These are phyloP conservation scores for Trichoderma gracile DNA, from an alignment of 2,329 filamentous ascomycete species.

Conservation along the genomic window DNA sequence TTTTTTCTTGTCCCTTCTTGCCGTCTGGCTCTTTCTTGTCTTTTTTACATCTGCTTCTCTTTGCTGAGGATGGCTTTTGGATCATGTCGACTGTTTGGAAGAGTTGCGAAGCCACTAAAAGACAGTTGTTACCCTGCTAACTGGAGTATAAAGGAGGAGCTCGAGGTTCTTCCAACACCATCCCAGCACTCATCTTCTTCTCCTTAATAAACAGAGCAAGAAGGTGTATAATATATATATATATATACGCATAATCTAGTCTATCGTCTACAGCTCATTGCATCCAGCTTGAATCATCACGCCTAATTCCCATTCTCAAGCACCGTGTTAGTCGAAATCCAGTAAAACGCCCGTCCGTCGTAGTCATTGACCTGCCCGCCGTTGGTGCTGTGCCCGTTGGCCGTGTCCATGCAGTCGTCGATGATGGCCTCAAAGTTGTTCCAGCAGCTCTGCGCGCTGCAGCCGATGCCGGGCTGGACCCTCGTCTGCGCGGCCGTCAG, in stretches of 20 bases:
- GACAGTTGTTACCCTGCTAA: too few species aligned
- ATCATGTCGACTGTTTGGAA: too few species aligned
- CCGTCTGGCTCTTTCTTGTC: too few species aligned
- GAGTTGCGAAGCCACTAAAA: neutral
- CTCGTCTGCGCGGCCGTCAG: conserved; percentile 1
- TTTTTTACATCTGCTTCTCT: neutral
- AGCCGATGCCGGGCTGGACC: neutral
- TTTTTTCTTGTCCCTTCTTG: too few species aligned
- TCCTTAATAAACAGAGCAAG: too few species aligned
- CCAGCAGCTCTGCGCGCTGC: neutral
- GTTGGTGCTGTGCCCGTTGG: conserved; percentile 1
- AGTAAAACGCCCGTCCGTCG: neutral
- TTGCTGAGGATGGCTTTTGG: neutral
- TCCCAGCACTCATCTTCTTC: too few species aligned
- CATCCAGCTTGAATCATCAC: neutral
- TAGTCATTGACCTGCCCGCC: conserved; percentile 3
- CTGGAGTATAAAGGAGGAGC: too few species aligned
- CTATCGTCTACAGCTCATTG: too few species aligned
- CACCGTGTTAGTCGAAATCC: conserved; percentile 2
- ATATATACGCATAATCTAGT: too few species aligned
- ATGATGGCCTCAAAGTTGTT: conserved; percentile 9
- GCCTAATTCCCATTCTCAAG: neutral
- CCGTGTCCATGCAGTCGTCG: conserved; percentile 2
- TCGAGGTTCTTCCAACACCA: too few species aligned
- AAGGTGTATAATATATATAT: too few species aligned